phyloP scores from a whole-genome alignment of 352 stramenopile genomes.

The Elongisporangium prolatum region DNA sequence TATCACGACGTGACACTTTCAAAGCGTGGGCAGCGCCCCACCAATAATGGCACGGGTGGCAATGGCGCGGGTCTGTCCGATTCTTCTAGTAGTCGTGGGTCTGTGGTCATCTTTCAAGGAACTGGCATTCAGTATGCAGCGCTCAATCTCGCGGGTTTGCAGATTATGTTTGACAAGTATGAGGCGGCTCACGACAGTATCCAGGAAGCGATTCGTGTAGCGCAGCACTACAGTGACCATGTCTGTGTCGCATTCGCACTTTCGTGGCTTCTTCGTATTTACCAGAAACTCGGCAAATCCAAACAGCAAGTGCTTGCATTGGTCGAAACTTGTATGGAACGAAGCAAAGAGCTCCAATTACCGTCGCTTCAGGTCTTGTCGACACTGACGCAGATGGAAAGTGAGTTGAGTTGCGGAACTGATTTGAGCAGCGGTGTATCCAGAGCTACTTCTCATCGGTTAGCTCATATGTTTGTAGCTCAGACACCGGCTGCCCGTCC shows the following conservation, averaged over 20 bases:
- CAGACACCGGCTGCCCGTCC: conserved; percentile 28
- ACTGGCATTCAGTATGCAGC: conserved; percentile 87
- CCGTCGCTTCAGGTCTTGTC: conserved; percentile 46
- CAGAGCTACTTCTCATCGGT: conserved; percentile 10
- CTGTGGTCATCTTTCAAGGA: conserved; percentile 43
- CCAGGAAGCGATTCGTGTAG: conserved; percentile 90
- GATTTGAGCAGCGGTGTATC: conserved; percentile 8
- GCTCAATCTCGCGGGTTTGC: conserved; percentile 84
- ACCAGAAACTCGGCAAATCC: conserved; percentile 51
- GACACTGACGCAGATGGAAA: conserved; percentile 45
- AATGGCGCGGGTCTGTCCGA: conserved; percentile 4
- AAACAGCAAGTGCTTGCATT: conserved; percentile 44
- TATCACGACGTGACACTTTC: conserved; percentile 92
- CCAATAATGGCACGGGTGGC: neutral
- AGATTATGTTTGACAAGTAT: conserved; percentile 84
- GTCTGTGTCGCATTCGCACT: conserved; percentile 91
- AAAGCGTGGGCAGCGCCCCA: conserved; percentile 3
- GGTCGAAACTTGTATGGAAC: conserved; percentile 50
- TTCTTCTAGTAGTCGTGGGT: conserved; percentile 6
- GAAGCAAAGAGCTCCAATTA: conserved; percentile 48
- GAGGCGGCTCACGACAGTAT: conserved; percentile 77
- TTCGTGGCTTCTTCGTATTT: conserved; percentile 80
- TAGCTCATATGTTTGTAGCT: conserved; percentile 27
- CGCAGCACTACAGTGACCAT: conserved; percentile 90
- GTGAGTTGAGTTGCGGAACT: conserved; percentile 29